These are phyloP conservation scores for Saccharomycopsis phalli DNA, from an alignment of 1,139 yeast genomes.

Conservation along the genomic window DNA sequence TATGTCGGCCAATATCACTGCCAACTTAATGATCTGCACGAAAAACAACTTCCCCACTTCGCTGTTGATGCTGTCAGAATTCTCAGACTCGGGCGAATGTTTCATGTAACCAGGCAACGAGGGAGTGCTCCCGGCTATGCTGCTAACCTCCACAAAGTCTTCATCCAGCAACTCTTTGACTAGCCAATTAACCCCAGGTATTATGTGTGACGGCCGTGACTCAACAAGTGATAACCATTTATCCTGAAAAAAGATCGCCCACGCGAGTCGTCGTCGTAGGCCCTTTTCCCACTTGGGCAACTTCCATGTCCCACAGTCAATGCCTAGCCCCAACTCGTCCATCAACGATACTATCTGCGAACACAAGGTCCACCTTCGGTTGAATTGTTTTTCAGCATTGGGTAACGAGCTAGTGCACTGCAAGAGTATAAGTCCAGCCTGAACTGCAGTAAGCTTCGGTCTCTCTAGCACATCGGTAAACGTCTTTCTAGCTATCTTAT, in stretches of 20 bases:
- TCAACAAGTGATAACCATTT: conserved; percentile 79
- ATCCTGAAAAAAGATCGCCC: conserved; percentile 90
- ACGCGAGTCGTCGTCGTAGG: conserved; percentile 70
- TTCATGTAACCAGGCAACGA: background rate
- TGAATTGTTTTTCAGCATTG: conserved; percentile 21
- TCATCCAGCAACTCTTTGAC: conserved; percentile 56
- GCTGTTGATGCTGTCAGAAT: conserved; percentile 40
- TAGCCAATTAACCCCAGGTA: conserved; percentile 58
- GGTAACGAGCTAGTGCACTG: conserved; percentile 50
- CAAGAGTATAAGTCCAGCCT: conserved; percentile 60
- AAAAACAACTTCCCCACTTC: conserved; percentile 67
- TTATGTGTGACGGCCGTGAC: conserved; percentile 69
- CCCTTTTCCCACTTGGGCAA: conserved; percentile 92
- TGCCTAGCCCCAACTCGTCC: conserved; percentile 78
- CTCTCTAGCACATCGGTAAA: conserved; percentile 55
- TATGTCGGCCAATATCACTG: conserved; percentile 66
- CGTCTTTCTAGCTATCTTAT: conserved; percentile 47
- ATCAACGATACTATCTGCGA: conserved; percentile 81
- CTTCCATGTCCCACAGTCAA: conserved; percentile 82
- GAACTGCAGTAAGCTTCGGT: conserved; percentile 73
- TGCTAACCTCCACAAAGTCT: conserved; percentile 56
- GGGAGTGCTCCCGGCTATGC: conserved; percentile 1
- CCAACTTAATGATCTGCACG: conserved; percentile 57
- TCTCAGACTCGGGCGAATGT: conserved; percentile 5
- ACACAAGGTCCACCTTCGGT: conserved; percentile 75